Base-by-base conservation (phyloP, 176 grass and related monocot genomes). In the Hordeum marinum region DNA sequence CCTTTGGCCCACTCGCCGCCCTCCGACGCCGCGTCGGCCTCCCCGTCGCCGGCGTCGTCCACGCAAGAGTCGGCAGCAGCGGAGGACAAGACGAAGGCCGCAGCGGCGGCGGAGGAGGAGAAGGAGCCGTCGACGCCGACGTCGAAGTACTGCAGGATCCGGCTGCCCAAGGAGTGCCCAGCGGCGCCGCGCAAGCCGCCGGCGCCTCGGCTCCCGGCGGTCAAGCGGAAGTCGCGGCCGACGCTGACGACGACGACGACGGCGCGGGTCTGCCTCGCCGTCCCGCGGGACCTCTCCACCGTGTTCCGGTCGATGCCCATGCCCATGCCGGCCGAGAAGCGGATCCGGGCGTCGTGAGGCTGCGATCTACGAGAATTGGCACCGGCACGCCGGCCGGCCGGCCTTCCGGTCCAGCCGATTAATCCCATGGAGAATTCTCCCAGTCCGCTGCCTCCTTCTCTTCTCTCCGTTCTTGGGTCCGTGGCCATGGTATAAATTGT, bases 251-350 rank as follows among this genome's bases (percentile, higher is more conserved):
- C 71, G 7, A 50, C 88, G 29, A 57, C 68, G 0, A 68, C 59
- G 52, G 12, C 79, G 13, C 36, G 65, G 43, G 73, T 72, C 12
- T 94, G 85, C 82, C 62, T 82, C 57, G 4, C 52, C 65, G 93
- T 92, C 35, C 85, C 90, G 17, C 82, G 85, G 0, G 93, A 92
- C 86, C 93, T 94, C 63, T 70, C 90, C 15, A 48, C 87, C 76
- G 93, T 92, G 43, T 94, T 94, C 75, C 87, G 67, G 62, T 59
- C 76, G 8, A 52, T 94, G 65, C 15, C 54, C 54, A 57, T 8
- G 54, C 85, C 76, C 21, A 42, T 94, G 65, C 82, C 93, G 0
- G 87, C 90, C 29, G 92, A 94, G 93, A 94, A 94, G 81, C 76
- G 93, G 85, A 92, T 94, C 87, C 90, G 87, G 59, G 87, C 87